Base-by-base conservation (phyloP, 768 basidiomycete genomes). In the Mycena crocata region DNA sequence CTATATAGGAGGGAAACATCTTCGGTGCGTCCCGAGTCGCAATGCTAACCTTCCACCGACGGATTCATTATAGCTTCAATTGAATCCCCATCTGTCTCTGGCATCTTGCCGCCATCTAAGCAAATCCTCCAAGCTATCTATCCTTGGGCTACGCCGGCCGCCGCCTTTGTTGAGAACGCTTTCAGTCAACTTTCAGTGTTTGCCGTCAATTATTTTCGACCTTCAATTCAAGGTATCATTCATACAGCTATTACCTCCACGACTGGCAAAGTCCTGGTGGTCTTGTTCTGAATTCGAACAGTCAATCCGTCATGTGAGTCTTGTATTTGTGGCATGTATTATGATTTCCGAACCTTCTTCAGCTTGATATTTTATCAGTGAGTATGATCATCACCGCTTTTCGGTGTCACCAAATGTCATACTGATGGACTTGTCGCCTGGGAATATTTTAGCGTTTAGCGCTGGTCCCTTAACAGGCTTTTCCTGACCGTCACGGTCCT, bases 401-500 rank as follows among this genome's bases (percentile, higher is more conserved):
- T 35, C 3, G 26, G 49, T 40, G 55, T 57, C 49, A 59, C 13
- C 30, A 42, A 34, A 7, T 50, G 63, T 61, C 58, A 66, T 67
- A 7, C 37, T 62, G 66, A 67, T 61, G 32, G 32, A 17, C 50
- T 30, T 42, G 39, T 30, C 1, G 31, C 31, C 21, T 32, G 31
- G 34, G 34, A 40, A 31, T 30, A 32, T 32, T 32, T 44, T 17
- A n/a, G 30, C 15, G n/a, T 21, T 48, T 45, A 39, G 54, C 62
- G 62, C 46, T 40, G 28, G 46, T 40, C 56, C 44, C 52, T 23
- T 45, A 44, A 37, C 37, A 65, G 64, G 64, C 64, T 46, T 50
- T 62, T 67, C 31, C 45, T 63, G 66, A 64, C 67, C 62, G 57
- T 19, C 66, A 64, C 67, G 60, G 66, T 67, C 66, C 39, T 57